phyloP scores from a whole-genome alignment of 1,139 yeast species.

The Tardiomyces depauwii region DNA sequence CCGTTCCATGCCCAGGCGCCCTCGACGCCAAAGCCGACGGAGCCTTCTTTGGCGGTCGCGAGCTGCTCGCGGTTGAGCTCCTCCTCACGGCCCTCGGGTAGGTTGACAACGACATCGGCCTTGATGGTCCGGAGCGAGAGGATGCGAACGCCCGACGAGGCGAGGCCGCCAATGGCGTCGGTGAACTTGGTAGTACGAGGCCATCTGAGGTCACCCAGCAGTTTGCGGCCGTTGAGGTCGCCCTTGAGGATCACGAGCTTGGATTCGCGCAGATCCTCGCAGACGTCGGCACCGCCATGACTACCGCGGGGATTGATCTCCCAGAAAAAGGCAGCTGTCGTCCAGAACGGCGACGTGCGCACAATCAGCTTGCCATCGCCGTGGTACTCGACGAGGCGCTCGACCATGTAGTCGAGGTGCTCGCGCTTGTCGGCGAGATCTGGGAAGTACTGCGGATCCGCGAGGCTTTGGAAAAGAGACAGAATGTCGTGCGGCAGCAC shows the following conservation, averaged over 20 bases:
- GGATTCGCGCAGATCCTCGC: conserved; percentile 43
- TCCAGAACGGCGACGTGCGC: conserved; percentile 76
- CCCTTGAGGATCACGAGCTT: conserved; percentile 82
- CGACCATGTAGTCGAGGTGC: conserved; percentile 37
- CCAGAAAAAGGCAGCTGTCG: conserved; percentile 62
- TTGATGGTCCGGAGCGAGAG: conserved; percentile 84
- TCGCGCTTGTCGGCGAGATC: conserved; percentile 28
- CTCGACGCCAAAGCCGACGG: conserved; percentile 41
- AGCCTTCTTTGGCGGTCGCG: conserved; percentile 10
- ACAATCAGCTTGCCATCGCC: conserved; percentile 41
- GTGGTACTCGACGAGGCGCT: conserved; percentile 39
- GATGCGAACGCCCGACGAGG: conserved; percentile 45
- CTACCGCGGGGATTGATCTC: conserved; percentile 44
- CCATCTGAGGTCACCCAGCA: conserved; percentile 89
- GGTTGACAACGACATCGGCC: conserved; percentile 93
- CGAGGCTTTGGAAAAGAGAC: conserved; percentile 46
- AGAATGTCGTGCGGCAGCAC: conserved; percentile 76
- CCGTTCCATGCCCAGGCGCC: conserved; percentile 77
- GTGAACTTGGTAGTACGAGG: conserved; percentile 64
- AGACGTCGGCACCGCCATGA: conserved; percentile 47
- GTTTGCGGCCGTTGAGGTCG: conserved; percentile 87
- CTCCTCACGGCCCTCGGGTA: conserved; percentile 58
- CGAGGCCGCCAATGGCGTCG: conserved; percentile 60
- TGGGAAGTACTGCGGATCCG: conserved; percentile 40
- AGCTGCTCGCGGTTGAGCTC: conserved; percentile 49